Base-by-base conservation (phyloP, 1,139 yeast genomes). In the Taphrina confusa region DNA sequence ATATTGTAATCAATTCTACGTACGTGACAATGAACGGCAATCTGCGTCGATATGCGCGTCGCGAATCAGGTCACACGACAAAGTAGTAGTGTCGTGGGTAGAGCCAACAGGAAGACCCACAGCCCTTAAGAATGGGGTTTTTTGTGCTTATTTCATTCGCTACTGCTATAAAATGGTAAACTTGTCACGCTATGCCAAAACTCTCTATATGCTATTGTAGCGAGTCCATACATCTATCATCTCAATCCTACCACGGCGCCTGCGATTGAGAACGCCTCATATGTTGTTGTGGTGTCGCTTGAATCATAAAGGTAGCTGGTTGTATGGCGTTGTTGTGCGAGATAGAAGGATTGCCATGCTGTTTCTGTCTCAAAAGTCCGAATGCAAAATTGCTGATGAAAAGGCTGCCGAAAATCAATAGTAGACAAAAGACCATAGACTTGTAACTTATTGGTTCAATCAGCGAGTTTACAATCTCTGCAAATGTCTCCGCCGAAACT, bases 401-500 rank as follows among this genome's bases (percentile, higher is more conserved):
- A 22, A 68, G 45, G 16, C 67, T 64, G 36, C 70, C 70, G 22
- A 68, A 64, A 1, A 64, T 62, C 25, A 67, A 60, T 3, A 66
- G 42, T 6, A 66, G 45, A 20, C 62, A 46, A 57, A 67, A 67
- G 12, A 66, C 63, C 70, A 87, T 76, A 2, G 92, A 78, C 70
- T 87, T 88, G 84, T 89, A 83, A 39, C 87, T 82, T 42, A 89
- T 82, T 1, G 90, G 90, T 62, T 79, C 80, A 40, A 88, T 75
- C 66, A 89, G 86, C 1, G 92, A 85, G 70, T 89, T 86, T 55
- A 89, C 76, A 22, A 88, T 85, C 64, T 85, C 92, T 1, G 94
- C 95, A 68, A 89, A 78, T 0, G 94, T 82, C 68, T 85, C 91
- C 0, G 95, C 95, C 0, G 90, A 81, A 30, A 90, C 81, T 66